A percentile compares a stretch with the other conserved stretches of the same genome.
phyloP scores from a whole-genome alignment of 176 grass and related monocot genomes.

The Canna indica region DNA sequence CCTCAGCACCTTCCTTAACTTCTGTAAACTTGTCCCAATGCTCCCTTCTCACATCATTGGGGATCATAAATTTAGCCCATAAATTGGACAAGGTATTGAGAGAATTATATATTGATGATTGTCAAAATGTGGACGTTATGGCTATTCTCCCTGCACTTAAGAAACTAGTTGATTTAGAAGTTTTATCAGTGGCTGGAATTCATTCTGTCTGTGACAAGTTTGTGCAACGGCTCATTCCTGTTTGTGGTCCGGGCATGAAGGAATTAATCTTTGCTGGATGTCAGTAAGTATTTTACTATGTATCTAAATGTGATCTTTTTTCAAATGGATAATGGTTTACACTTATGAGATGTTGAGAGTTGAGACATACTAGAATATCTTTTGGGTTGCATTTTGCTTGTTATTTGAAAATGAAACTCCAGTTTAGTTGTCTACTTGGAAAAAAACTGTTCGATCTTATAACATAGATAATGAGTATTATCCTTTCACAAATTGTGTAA shows the following conservation, averaged over 20 bases:
- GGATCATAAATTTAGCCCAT: constrained; percentile 45
- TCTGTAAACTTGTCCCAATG: constrained; percentile 73
- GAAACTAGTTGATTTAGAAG: constrained; percentile 57
- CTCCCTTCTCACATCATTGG: constrained; percentile 72
- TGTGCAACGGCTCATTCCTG: constrained; percentile 50
- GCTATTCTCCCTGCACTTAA: constrained; percentile 58
- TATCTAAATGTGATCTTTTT: background rate
- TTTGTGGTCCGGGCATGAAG: constrained; percentile 61
- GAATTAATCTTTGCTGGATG: constrained; percentile 73
- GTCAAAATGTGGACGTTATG: constrained; percentile 70
- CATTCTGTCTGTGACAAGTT: constrained; percentile 65
- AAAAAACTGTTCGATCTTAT: constrained; percentile 1
- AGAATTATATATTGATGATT: constrained; percentile 84
- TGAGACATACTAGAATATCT: too few relatives aligned
- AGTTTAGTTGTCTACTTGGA: constrained; percentile 8
- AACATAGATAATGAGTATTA: background rate
- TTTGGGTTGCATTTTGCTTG: background rate
- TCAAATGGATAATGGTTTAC: background rate
- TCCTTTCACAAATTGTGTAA: background rate
- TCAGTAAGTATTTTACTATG: constrained; percentile 48
- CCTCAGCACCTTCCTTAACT: constrained; percentile 51
- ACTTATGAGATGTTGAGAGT: background rate
- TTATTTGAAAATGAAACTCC: background rate
- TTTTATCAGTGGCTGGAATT: constrained; percentile 73
- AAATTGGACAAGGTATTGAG: constrained; percentile 40